These are phyloP conservation scores for Lactifluus hygrophoroides DNA, from an alignment of 768 basidiomycete species.

Conservation along the genomic window DNA sequence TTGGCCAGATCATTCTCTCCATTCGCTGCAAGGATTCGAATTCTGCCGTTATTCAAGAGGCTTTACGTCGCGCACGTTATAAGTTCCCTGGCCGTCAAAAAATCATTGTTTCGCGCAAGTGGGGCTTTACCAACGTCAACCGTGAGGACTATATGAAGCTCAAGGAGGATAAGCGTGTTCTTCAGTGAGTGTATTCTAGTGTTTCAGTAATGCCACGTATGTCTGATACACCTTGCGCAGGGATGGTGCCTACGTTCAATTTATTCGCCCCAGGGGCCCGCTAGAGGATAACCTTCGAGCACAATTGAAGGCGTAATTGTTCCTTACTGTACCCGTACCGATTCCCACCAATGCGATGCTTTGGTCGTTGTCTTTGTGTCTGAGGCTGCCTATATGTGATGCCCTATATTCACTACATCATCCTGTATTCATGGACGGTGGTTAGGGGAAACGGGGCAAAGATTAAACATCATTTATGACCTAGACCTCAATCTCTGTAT, in stretches of 20 bases:
- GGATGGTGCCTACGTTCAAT: slow-evolving; percentile 94
- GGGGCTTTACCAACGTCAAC: slow-evolving; percentile 96
- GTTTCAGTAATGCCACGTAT: neutral
- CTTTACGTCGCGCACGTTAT: slow-evolving; percentile 94
- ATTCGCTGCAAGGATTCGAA: slow-evolving; percentile 90
- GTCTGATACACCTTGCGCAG: slow-evolving; percentile 30
- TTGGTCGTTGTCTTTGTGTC: slow-evolving; percentile 3
- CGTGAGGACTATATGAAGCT: slow-evolving; percentile 82
- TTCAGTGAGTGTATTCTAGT: slow-evolving; percentile 52
- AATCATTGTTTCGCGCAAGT: slow-evolving; percentile 95
- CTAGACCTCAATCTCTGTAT: slow-evolving; percentile 16
- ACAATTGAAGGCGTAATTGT: slow-evolving; percentile 62
- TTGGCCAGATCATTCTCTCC: slow-evolving; percentile 89
- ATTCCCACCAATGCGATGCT: slow-evolving; percentile 19
- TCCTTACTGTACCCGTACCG: slow-evolving; percentile 24
- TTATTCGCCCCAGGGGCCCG: slow-evolving; percentile 81
- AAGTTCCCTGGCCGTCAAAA: slow-evolving; percentile 99
- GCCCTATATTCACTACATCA: slow-evolving; percentile 73
- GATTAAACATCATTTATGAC: slow-evolving; percentile 32
- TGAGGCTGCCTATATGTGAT: neutral
- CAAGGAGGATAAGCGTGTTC: slow-evolving; percentile 83
- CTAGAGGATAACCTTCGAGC: slow-evolving; percentile 79
- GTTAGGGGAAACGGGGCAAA: slow-evolving; percentile 83
- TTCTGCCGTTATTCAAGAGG: slow-evolving; percentile 87
- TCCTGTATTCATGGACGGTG: slow-evolving; percentile 46